A percentile compares a stretch with the other conserved stretches of the same genome.
Evolutionary conservation across 768 basidiomycete genomes (phyloP).

Genomic region (Phylloporus sp.): DNA sequence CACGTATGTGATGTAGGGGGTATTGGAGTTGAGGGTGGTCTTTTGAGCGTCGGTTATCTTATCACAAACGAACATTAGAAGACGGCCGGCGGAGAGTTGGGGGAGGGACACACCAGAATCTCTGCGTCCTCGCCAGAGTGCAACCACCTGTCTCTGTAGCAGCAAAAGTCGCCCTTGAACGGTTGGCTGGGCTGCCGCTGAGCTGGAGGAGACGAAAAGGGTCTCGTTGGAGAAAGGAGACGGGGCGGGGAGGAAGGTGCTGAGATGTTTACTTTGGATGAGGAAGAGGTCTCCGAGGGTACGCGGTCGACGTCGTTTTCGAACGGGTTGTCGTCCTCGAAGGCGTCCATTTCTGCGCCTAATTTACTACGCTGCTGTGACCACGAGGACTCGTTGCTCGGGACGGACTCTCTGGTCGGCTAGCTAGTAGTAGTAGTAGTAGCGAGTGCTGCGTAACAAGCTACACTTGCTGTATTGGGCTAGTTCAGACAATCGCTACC

Average conservation of each 20-base stretch:
- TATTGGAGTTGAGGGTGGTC: constrained; percentile 81
- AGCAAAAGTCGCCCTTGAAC: constrained; percentile 78
- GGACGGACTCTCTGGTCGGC: no score
- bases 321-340: constrained; percentile 68
- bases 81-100: not conserved
- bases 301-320: constrained; percentile 39
- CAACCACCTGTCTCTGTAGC: constrained; percentile 65
- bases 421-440: no score
- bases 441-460: no score
- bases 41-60: constrained; percentile 96
- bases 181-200: constrained; percentile 47
- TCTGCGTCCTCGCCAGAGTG: constrained; percentile 81
- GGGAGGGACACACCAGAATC: constrained; percentile 53
- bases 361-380: no score
- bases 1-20: constrained; percentile 92
- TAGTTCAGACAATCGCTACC: no score
- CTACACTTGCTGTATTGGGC: constrained; percentile 23
- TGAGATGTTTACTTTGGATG: constrained; percentile 35
- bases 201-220: constrained; percentile 53
- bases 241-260: constrained; percentile 57
- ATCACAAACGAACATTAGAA: constrained; percentile 15
- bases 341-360: constrained; percentile 30
- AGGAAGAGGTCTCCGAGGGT: constrained; percentile 34
- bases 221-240: constrained; percentile 44
- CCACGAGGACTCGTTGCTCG: no score